Evolutionary conservation across 2,329 filamentous ascomycete species (phyloP).

Genomic region (Penicillium fuscoglaucum): DNA sequence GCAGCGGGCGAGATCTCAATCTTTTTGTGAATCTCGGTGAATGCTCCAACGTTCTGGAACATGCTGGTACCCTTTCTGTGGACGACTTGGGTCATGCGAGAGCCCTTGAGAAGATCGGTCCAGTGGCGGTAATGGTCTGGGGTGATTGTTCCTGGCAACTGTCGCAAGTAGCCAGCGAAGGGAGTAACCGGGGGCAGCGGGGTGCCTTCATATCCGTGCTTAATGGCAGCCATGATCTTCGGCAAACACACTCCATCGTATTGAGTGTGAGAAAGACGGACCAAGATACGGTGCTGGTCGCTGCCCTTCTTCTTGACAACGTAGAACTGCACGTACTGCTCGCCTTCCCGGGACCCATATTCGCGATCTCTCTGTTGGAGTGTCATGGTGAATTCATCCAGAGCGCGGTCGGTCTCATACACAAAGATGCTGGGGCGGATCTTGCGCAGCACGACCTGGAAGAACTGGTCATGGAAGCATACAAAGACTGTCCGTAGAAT

Average conservation of each 20-base stretch:
- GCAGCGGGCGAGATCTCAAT: constrained; percentile 47
- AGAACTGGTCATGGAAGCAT: constrained; percentile 51
- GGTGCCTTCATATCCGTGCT: constrained; percentile 52
- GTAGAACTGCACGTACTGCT: constrained; percentile 62
- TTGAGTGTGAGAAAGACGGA: constrained; percentile 68
- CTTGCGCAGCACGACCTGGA: constrained; percentile 60
- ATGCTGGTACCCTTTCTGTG: constrained; percentile 35
- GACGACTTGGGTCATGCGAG: constrained; percentile 50
- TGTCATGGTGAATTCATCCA: constrained; percentile 55
- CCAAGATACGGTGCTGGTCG: constrained; percentile 51
- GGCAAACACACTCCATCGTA: constrained; percentile 69
- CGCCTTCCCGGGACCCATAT: constrained; percentile 58
- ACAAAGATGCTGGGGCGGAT: constrained; percentile 54
- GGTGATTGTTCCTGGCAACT: constrained; percentile 41
- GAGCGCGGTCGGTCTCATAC: constrained; percentile 53
- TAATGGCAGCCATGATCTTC: constrained; percentile 61
- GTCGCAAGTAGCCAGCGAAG: constrained; percentile 50
- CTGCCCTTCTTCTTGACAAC: constrained; percentile 48
- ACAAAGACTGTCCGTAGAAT: constrained; percentile 68
- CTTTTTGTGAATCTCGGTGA: constrained; percentile 37
- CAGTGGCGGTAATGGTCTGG: constrained; percentile 60
- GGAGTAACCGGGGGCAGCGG: constrained; percentile 43
- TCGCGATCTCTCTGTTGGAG: constrained; percentile 59
- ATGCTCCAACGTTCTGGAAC: constrained; percentile 39
- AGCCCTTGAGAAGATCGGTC: constrained; percentile 58